These are phyloP conservation scores for Sechiopsis laciniata DNA, from an alignment of 306 rosid species.

Conservation along the genomic window DNA sequence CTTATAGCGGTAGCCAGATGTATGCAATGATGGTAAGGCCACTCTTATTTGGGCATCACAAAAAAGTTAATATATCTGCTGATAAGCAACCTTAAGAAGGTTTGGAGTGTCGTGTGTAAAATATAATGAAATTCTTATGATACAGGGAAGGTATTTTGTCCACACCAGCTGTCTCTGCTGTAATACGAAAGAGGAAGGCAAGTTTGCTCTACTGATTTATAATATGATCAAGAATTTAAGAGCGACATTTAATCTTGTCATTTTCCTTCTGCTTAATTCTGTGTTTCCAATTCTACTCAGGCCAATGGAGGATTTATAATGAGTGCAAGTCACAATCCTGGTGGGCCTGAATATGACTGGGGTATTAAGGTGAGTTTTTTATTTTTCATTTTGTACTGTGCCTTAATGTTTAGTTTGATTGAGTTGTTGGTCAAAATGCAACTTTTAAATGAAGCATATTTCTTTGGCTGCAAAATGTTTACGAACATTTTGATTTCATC, in stretches of 20 bases:
- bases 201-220: constrained; percentile 26
- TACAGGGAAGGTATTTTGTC: constrained; percentile 88
- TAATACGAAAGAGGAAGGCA: constrained; percentile 83
- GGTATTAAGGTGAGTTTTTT: constrained; percentile 80
- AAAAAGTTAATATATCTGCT: not conserved
- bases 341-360: constrained; percentile 99
- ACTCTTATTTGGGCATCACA: constrained; percentile 3
- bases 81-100: no score
- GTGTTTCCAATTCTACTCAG: constrained; percentile 33
- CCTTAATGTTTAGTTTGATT: not conserved
- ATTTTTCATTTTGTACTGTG: not conserved
- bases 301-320: constrained; percentile 97
- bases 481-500: not conserved
- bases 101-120: not conserved
- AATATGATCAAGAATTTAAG: constrained; percentile 25
- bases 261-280: constrained; percentile 21
- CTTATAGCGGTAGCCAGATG: not conserved
- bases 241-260: not conserved
- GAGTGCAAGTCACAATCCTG: constrained; percentile 99
- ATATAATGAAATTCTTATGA: not conserved
- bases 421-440: not conserved
- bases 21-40: not conserved
- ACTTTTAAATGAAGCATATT: not conserved
- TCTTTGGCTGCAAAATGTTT: not conserved
- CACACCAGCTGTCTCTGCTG: constrained; percentile 97